These are phyloP conservation scores for Cenococcum geophilum DNA, from an alignment of 495 filamentous ascomycete species.

Conservation along the genomic window DNA sequence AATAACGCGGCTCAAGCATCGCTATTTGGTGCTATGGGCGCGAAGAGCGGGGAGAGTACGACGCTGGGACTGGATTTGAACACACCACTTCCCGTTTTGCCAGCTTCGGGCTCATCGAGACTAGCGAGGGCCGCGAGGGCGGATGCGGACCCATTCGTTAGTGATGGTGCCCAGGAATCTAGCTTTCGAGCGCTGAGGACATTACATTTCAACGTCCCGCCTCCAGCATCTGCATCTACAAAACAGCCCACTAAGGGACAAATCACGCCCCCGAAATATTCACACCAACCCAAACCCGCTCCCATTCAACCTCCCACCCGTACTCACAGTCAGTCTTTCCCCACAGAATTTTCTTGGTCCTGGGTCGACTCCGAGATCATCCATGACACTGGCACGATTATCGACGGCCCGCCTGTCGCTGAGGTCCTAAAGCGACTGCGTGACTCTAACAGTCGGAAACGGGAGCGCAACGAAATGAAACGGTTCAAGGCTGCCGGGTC, in stretches of 20 bases:
- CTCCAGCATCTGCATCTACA: background rate
- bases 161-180: no score
- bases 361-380: slow-evolving; percentile 28
- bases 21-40: background rate
- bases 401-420: slow-evolving; percentile 7
- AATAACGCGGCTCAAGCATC: background rate
- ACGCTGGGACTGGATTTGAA: background rate
- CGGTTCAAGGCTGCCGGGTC: slow-evolving; percentile 32
- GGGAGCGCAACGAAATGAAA: slow-evolving; percentile 29
- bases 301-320: slow-evolving; percentile 12
- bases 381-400: slow-evolving; percentile 15
- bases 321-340: slow-evolving; percentile 1
- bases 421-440: slow-evolving; percentile 21
- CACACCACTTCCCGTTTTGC: no score
- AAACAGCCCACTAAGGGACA: background rate
- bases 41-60: background rate
- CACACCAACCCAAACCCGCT: slow-evolving; percentile 17
- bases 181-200: background rate
- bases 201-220: slow-evolving; percentile 11
- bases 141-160: no score
- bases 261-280: slow-evolving; percentile 13
- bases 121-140: no score
- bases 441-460: slow-evolving; percentile 14
- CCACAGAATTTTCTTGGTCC: slow-evolving; percentile 25
- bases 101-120: no score